Conservation (phyloP, 2,329 filamentous ascomycete species). For the Hypoxylon sp. region DNA sequence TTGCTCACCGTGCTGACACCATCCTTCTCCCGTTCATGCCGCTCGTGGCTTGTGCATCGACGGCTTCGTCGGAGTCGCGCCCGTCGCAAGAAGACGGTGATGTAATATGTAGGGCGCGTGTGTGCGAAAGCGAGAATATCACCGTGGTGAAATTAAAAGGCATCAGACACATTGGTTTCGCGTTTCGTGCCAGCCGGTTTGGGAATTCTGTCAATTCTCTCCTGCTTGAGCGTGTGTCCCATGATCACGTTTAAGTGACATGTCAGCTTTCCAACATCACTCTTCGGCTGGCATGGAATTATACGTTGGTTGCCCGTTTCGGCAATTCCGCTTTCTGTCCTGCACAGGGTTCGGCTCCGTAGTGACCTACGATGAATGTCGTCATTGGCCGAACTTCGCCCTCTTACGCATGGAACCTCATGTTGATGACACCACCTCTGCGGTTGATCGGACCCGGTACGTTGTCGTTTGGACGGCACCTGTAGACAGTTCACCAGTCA, state of each 20-base stretch:
- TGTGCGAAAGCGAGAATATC: constrained; percentile 5
- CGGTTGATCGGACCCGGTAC: constrained; percentile 1
- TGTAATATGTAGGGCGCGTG: constrained; percentile 21
- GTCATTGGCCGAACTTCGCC: constrained; percentile 6
- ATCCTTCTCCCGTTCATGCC: constrained; percentile 12
- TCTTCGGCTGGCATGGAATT: constrained; percentile 1
- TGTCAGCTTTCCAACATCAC: neutral
- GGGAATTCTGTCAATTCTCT: constrained; percentile 1
- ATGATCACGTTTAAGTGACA: constrained; percentile 9
- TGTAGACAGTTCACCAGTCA: neutral
- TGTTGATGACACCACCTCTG: neutral
- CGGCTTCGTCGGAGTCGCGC: constrained; percentile 14
- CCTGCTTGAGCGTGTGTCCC: neutral
- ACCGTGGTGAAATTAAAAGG: constrained; percentile 9
- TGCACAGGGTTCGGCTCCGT: neutral
- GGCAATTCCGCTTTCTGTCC: constrained; percentile 2
- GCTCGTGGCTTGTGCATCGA: constrained; percentile 14
- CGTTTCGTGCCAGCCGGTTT: neutral
- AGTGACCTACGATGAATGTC: neutral
- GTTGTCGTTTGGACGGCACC: neutral
- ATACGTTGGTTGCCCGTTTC: neutral
- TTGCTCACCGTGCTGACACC: constrained; percentile 8
- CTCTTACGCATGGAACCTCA: neutral
- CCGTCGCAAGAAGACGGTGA: constrained; percentile 5
- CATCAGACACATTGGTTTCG: constrained; percentile 1